phyloP scores from a whole-genome alignment of 495 filamentous ascomycete species.

The Terfezia claveryi region DNA sequence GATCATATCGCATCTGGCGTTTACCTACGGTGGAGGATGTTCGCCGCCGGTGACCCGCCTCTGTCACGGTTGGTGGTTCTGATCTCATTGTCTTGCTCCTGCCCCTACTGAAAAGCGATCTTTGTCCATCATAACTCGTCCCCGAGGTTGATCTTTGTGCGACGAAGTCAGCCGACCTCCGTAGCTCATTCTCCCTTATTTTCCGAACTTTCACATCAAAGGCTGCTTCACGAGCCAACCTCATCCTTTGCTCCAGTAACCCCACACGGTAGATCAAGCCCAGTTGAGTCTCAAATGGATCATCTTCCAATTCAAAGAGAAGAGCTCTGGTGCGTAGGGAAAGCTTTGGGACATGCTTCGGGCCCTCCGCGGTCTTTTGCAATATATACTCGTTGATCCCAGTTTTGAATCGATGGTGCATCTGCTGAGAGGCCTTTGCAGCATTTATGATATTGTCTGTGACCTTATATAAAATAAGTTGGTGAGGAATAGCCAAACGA shows the following conservation, averaged over 20 bases:
- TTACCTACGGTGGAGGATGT: constrained; percentile 23
- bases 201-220: constrained; percentile 71
- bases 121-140: neutral
- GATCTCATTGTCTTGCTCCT: constrained; percentile 6
- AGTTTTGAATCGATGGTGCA: constrained; percentile 75
- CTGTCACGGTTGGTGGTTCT: neutral
- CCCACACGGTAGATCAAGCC: constrained; percentile 78
- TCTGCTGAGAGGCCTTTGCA: constrained; percentile 64
- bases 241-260: constrained; percentile 67
- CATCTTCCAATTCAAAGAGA: constrained; percentile 82
- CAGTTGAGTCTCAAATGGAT: constrained; percentile 92
- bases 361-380: constrained; percentile 56
- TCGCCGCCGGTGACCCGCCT: constrained; percentile 12
- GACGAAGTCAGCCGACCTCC: constrained; percentile 15
- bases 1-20: constrained; percentile 47
- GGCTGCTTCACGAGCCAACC: constrained; percentile 72
- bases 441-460: constrained; percentile 82
- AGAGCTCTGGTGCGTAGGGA: constrained; percentile 60
- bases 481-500: constrained; percentile 76
- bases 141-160: neutral
- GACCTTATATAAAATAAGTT: constrained; percentile 72
- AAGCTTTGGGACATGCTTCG: constrained; percentile 66
- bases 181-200: constrained; percentile 43
- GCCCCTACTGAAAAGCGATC: constrained; percentile 19
- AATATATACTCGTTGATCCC: constrained; percentile 71